Evolutionary conservation across 192 early-diverging fungal genomes (phyloP).

Genomic region (Thamnidium elegans): DNA sequence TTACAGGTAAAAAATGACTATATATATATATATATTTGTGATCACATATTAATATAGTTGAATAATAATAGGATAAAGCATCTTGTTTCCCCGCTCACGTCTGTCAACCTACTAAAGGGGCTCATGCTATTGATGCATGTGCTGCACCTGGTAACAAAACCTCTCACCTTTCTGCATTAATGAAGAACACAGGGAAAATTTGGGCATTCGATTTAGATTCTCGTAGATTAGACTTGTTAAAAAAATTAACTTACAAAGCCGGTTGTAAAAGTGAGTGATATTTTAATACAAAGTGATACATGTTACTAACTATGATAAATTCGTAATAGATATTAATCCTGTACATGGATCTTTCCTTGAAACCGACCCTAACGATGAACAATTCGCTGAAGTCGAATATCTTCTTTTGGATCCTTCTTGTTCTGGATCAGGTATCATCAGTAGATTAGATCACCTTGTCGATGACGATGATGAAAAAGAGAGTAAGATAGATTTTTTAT

Average conservation of each 20-base stretch:
- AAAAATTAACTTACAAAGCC: conserved; percentile 70
- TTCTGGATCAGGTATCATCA: conserved; percentile 93
- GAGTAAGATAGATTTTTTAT: neutral
- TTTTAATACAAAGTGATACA: neutral
- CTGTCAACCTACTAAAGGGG: conserved; percentile 52
- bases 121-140: conserved; percentile 88
- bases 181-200: conserved; percentile 84
- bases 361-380: conserved; percentile 62
- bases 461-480: conserved; percentile 54
- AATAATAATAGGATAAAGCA: conserved; percentile 72
- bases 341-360: conserved; percentile 79
- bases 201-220: conserved; percentile 90
- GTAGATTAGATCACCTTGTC: conserved; percentile 81
- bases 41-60: neutral
- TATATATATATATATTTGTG: neutral
- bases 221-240: conserved; percentile 68
- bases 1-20: conserved; percentile 58
- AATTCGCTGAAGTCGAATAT: conserved; percentile 72
- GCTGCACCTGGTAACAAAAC: conserved; percentile 99
- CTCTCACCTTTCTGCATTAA: conserved; percentile 84
- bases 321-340: conserved; percentile 60
- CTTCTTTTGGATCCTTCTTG: conserved; percentile 95
- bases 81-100: conserved; percentile 93
- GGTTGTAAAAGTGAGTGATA: conserved; percentile 69
- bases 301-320: neutral